Evolutionary conservation across 768 basidiomycete genomes (phyloP), one percentile per base, ranked within the genome.

Genomic region (Lactarius vividus): DNA sequence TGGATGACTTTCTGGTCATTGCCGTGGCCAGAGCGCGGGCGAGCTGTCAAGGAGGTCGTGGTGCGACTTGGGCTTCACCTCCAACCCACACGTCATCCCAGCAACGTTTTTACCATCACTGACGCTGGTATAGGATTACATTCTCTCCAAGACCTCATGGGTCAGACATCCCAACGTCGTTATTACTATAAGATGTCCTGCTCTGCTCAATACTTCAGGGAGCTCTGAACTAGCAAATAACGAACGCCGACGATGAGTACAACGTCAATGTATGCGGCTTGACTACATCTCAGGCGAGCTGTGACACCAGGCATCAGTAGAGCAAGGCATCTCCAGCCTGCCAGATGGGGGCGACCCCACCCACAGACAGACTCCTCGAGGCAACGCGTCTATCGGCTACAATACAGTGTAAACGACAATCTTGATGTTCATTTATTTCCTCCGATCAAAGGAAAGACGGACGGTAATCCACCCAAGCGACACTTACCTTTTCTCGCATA

Each of bases 1-100:
- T 28, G 9, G 66, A 53, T 29, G 59, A 10, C 33, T 37, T 44
- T 46, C 20, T 55, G 66, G 59, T 20, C 65, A 66, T 56, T n/a
- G 55, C 31, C 33, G 53, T 61, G 33, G 26, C 31, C 16, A 40
- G 44, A 31, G 59, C 29, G 35, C 26, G 58, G 58, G 18, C 42
- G 31, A 61, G 8, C 23, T 28, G 39, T 20, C 37, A 42, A 40
- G 28, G 8, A n/a, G 5, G 18, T 26, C 28, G 57, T 28, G 58
- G 31, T 18, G 10, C 8, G 42, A 26, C n/a, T 23, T 16, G 39
- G 15, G 16, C 37, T 37, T 37, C 37, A 37, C 9, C 37, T 1
- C 4, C 10, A 37, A 13, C 37, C 13, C 13, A 37, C 37, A 13
- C 37, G 31, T 31, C 31, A 31, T 31, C 31, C 31, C 31, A 2